Evolutionary conservation across 768 basidiomycete species (phyloP), one percentile per base, ranked within the genome.

Genomic region (Leccinum truebloodii): DNA sequence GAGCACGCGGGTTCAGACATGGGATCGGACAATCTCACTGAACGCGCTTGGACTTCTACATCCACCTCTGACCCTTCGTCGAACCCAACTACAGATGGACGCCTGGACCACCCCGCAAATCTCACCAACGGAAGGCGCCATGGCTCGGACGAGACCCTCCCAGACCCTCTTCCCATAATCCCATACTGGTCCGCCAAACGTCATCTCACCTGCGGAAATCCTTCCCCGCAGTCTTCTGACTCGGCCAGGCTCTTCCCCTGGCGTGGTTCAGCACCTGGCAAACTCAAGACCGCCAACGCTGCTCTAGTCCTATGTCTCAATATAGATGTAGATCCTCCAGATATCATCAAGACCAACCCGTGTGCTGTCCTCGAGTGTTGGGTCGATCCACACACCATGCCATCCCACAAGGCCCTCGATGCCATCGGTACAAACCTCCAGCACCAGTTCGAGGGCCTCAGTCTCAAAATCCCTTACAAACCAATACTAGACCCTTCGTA

Each of bases 291-390:
- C 1, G 86, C 89, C 18, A 89, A 93, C 37, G 96, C 94, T 2
- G 89, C 88, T 2, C 80, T 96, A 6, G 90, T 96, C 9, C 78
- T 98, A 57, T 99, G 97, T 70, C 81, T 99, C 20, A 98, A 98
- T 76, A 94, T 98, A 72, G 95, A 96, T 58, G 92, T 97, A 51
- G 96, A 98, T 70, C 97, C 97, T 18, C 97, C 97, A 62, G 97
- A 99, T 69, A 81, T 98, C 55, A 89, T 98, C 76, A 99, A 98
- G 80, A 98, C 96, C 6, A 90, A 90, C 63, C 97, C 97, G 1
- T 98, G 95, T 66, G 95, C 97, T 0, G 88, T 90, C 48, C 79
- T 97, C 52, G 96, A 98, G 74, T 95, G 94, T 64, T 99, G 97
- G 97, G 90, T 98, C 35, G 95, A 98, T 76, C 96, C 96, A 4